phyloP scores from a whole-genome alignment of 2,329 filamentous ascomycete genomes.

The Ceratocystis huliohia region DNA sequence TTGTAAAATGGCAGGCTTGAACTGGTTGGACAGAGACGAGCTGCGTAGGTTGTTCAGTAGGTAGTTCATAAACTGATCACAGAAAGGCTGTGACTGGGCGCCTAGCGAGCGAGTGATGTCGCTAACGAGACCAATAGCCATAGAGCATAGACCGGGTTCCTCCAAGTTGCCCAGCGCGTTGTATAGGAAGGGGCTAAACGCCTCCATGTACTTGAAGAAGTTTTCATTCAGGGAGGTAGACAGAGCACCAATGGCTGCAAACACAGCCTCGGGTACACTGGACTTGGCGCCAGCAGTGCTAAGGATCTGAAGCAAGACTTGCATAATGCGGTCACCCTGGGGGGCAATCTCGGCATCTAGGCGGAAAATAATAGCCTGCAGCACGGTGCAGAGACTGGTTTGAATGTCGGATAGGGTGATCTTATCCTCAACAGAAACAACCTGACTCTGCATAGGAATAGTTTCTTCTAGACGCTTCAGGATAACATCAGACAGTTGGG shows the following conservation, averaged over 20 bases:
- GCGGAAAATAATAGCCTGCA: conserved; percentile 81
- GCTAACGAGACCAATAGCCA: conserved; percentile 94
- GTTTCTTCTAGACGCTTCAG: conserved; percentile 86
- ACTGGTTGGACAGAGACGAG: conserved; percentile 78
- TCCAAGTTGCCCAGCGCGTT: conserved; percentile 92
- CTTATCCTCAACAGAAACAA: conserved; percentile 92
- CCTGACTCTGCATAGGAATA: conserved; percentile 75
- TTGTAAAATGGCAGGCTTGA: conserved; percentile 95
- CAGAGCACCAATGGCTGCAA: conserved; percentile 82
- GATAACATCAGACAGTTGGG: conserved; percentile 72
- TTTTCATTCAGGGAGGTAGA: conserved; percentile 84
- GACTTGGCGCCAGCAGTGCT: conserved; percentile 69
- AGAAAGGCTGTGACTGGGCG: conserved; percentile 84
- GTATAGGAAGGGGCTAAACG: conserved; percentile 84
- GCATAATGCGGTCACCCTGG: conserved; percentile 89
- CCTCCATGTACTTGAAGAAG: conserved; percentile 95
- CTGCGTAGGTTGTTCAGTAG: conserved; percentile 84
- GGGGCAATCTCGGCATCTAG: conserved; percentile 84
- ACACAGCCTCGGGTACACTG: conserved; percentile 85
- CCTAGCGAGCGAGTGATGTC: conserved; percentile 89
- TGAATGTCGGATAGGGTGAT: conserved; percentile 96
- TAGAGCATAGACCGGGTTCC: conserved; percentile 82
- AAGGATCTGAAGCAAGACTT: conserved; percentile 69
- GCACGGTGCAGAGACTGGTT: conserved; percentile 81
- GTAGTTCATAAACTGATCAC: conserved; percentile 97